Evolutionary conservation across 228 moss, liverwort and hornwort species (phyloP), one percentile per base, ranked within the genome.

Genomic region (Sphagnum fallax): DNA sequence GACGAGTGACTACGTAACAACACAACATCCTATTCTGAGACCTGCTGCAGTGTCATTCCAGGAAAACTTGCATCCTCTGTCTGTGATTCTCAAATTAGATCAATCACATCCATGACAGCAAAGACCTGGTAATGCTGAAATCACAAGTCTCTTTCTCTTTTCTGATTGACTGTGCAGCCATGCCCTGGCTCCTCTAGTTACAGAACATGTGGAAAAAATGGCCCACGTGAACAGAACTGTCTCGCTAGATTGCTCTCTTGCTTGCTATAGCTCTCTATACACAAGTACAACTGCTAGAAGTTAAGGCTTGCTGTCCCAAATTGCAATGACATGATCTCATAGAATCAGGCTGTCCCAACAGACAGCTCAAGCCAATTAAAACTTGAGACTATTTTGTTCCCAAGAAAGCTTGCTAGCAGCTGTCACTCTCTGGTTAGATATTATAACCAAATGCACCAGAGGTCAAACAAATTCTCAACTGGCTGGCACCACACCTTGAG

Each of bases 211-310:
- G 32, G 32, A 32, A 32, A 32, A 32, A 32, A 32, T 32, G 32
- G 32, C 32, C 81, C 75, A 64, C 63, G 78, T 67, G 75, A 75
- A 66, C 52, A 50, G 14, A 49, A 77, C 67, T 73, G 64, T 73
- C 78, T 32, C 32, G 32, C 32, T 32, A 32, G 32, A 50, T 67
- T 52, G 10, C 51, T 70, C 14, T 48, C 64, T 68, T 65, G 66
- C 67, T 63, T 47, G 16, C 76, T 61, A 47, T 72, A 72, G 64
- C 13, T 48, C 63, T 60, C 50, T 82, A 78, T 78, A 69, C 77
- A 82, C 81, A 81, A 77, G 63, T 69, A 75, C 75, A 73, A 69
- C 69, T 61, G 75, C 52, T 51, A 63, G 51, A 65, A 57, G 75
- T 73, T 70, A 60, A 60, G 70, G 64, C 63, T 11, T 48, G 12